A percentile compares a stretch with the other conserved stretches of the same genome.
These are phyloP conservation scores for Beauveria bassiana DNA, from an alignment of 2,329 filamentous ascomycete genomes.

Conservation along the genomic window DNA sequence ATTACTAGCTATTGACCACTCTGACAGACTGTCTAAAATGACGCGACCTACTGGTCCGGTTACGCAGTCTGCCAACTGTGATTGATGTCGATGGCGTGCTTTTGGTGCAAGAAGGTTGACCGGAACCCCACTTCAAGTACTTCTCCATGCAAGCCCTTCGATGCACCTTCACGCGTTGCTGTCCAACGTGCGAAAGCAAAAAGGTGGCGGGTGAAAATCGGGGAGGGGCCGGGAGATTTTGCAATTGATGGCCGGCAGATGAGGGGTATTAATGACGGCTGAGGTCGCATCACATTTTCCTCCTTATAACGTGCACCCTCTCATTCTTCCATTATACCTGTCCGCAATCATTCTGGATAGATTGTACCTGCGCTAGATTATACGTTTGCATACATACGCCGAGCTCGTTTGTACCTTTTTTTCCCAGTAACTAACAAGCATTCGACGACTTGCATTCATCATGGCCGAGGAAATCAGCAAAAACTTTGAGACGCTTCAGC, in stretches of 20 bases:
- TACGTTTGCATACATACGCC: background rate
- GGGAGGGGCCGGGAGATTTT: conserved; percentile 4
- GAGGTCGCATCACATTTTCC: background rate
- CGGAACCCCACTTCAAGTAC: background rate
- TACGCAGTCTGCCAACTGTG: background rate
- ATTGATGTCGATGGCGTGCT: conserved; percentile 13
- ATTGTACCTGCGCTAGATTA: background rate
- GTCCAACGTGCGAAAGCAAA: background rate
- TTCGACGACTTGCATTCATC: background rate
- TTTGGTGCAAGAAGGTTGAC: background rate
- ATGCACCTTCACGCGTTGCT: background rate
- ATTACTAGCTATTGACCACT: background rate
- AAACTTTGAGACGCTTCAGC: conserved; percentile 77
- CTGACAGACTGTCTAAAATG: background rate
- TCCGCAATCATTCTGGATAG: background rate
- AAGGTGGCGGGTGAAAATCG: background rate
- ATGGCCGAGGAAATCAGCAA: conserved; percentile 35
- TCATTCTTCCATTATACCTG: background rate
- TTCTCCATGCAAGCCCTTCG: background rate
- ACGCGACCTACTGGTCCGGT: background rate
- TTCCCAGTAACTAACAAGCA: background rate
- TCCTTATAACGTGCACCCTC: background rate
- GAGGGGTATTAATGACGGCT: conserved; percentile 2
- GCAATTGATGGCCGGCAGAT: background rate
- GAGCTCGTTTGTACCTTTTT: background rate